A percentile compares a stretch with the other conserved stretches of the same genome.
Conservation (phyloP, 306 rosid species). For the Acacia acuminata region DNA sequence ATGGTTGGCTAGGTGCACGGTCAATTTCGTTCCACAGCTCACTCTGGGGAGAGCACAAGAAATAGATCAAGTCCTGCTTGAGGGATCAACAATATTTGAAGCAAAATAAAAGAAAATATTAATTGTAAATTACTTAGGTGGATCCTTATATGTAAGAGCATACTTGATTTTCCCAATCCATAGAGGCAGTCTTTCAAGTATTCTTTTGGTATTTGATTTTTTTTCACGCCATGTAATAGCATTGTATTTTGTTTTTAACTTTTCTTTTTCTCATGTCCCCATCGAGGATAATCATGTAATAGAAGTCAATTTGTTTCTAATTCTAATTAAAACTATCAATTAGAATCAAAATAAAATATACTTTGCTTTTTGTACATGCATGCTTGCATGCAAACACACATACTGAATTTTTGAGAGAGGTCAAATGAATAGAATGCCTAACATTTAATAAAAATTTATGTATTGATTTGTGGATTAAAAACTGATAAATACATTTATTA, state of each 20-base stretch:
- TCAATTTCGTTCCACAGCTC: not conserved
- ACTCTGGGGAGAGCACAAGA: slow-evolving; percentile 33
- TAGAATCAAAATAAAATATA: not conserved
- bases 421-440: no score
- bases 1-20: slow-evolving; percentile 36
- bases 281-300: not conserved
- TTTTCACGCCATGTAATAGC: not conserved
- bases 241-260: not conserved
- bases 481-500: not conserved
- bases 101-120: not conserved
- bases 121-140: slow-evolving; percentile 42
- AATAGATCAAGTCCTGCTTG: slow-evolving; percentile 26
- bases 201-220: not conserved
- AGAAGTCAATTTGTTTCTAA: not conserved
- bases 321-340: not conserved
- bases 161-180: slow-evolving; percentile 25
- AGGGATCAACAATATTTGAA: slow-evolving; percentile 16
- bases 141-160: slow-evolving; percentile 23
- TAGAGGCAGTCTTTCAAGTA: not conserved
- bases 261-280: not conserved
- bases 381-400: not conserved
- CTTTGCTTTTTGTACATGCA: not conserved
- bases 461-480: not conserved
- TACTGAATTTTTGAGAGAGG: not conserved
- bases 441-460: no score